A percentile compares a stretch with the other conserved stretches of the same genome.
Evolutionary conservation across 129 eudicot species (phyloP).

Genomic region (Scalesia atractyloides): DNA sequence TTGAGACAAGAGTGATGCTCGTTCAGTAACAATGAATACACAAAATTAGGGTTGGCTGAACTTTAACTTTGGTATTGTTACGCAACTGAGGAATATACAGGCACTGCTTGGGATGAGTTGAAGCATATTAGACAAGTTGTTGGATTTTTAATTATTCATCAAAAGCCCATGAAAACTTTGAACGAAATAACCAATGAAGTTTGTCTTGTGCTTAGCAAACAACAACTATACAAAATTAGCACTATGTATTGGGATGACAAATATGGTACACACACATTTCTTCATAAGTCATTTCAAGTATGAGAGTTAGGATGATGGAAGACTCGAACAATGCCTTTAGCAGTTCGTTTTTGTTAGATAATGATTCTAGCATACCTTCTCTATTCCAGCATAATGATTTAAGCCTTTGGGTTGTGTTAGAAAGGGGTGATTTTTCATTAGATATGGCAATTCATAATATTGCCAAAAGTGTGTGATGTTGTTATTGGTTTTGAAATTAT

Average conservation of each 20-base stretch:
- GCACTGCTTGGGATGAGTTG: conserved; percentile 93
- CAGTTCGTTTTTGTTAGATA: conserved; percentile 85
- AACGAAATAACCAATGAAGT: conserved; percentile 85
- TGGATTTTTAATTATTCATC: conserved; percentile 95
- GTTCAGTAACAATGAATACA: conserved; percentile 85
- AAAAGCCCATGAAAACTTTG: conserved; percentile 74
- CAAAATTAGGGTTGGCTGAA: conserved; percentile 88
- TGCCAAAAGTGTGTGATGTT: conserved; percentile 36
- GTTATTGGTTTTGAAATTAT: background rate
- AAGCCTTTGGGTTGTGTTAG: conserved; percentile 37
- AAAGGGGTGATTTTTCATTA: conserved; percentile 29
- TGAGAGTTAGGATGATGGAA: conserved; percentile 92
- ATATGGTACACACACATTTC: conserved; percentile 81
- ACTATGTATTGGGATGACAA: conserved; percentile 94
- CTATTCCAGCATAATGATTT: conserved; percentile 37
- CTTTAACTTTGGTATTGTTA: conserved; percentile 79
- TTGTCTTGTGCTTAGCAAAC: conserved; percentile 88
- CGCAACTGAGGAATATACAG: conserved; percentile 92
- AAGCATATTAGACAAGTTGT: conserved; percentile 94
- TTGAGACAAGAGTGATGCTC: conserved; percentile 91
- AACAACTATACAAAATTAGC: conserved; percentile 83
- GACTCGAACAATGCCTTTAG: conserved; percentile 83
- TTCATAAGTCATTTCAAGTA: conserved; percentile 85
- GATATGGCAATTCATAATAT: conserved; percentile 32
- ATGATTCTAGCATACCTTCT: conserved; percentile 95